A percentile compares a stretch with the other conserved stretches of the same genome.
These are phyloP conservation scores for Acacia crassicarpa DNA, from an alignment of 306 rosid genomes.

Conservation along the genomic window DNA sequence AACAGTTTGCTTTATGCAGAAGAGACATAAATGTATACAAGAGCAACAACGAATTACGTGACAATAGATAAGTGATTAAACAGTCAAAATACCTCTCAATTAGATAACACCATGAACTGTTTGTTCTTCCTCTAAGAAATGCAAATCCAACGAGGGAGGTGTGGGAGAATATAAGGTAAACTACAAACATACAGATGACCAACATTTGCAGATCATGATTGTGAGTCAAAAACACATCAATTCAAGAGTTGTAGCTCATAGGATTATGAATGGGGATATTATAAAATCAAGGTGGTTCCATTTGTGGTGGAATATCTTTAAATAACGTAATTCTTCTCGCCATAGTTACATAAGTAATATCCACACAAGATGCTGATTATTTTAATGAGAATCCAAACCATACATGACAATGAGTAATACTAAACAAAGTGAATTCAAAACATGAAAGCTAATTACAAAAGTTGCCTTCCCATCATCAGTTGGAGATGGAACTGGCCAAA, in stretches of 20 bases:
- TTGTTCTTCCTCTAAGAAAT: slow-evolving; percentile 3
- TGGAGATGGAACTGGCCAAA: slow-evolving; percentile 34
- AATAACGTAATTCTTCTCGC: not conserved
- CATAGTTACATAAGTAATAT: slow-evolving; percentile 9
- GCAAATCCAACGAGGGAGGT: not conserved
- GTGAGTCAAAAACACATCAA: slow-evolving; percentile 2
- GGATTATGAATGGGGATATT: not conserved
- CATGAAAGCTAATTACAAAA: slow-evolving; percentile 36
- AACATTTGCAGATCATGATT: slow-evolving; percentile 16
- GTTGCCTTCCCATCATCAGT: slow-evolving; percentile 35
- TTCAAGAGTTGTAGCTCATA: slow-evolving; percentile 10
- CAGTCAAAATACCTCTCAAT: slow-evolving; percentile 18
- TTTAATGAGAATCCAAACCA: slow-evolving; percentile 23
- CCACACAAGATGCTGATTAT: slow-evolving; percentile 28
- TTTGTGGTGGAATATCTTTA: slow-evolving; percentile 9
- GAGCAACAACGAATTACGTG: not conserved
- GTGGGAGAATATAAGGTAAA: not conserved
- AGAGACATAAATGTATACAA: not conserved
- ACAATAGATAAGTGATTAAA: slow-evolving; percentile 3
- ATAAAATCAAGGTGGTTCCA: slow-evolving; percentile 16
- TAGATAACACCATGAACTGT: not conserved
- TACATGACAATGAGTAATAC: slow-evolving; percentile 19
- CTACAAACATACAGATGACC: slow-evolving; percentile 10
- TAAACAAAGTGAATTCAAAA: slow-evolving; percentile 22
- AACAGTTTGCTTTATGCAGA: not conserved